Base-by-base conservation (phyloP, 208 protist genomes). In the Dictyostelium gargantuum region DNA sequence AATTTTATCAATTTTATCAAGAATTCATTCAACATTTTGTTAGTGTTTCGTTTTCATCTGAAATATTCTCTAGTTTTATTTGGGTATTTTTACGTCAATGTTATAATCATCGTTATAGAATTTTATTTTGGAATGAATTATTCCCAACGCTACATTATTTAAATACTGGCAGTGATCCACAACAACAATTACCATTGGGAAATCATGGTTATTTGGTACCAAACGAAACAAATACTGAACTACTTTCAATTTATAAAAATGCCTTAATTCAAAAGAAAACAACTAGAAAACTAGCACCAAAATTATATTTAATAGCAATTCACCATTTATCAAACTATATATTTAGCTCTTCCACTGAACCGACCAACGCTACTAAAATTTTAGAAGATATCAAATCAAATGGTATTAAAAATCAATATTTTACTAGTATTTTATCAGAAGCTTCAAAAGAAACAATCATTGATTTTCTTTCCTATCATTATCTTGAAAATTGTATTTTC, bases 221-320 rank as follows among this genome's bases (percentile, higher is more conserved):
- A 1, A 32, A 44, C 29, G 82, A 89, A 52, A 3, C 2, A 32
- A 42, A 76, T 32, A 21, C 63, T 6, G 46, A 74, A 38, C 15
- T 89, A 58, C 40, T 89, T 3, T 23, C 56, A 38, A 35, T 89
- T 3, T 89, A 89, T 35, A 89, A 89, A 56, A 89, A 63, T 38
- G 70, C 82, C 38, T n/a, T 89, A 1, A 10, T 3, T 17, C 19
- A 66, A n/a, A 58, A 32, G 17, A 89, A 89, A 40, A 52, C 61
- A 40, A 68, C 32, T 17, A n/a, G 23, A 50, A 21, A 26, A 4
- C 44, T 42, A 29, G 44, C 68, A 26, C 8, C 82, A 17, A 89
- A 76, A 52, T 72, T 89, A 54, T 89, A 89, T 44, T 17, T 50
- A 15, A 89, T 89, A 48, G 82, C 82, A 46, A 89, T 79, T 38